A percentile compares a stretch with the other conserved stretches of the same genome.
Conservation (phyloP, 1,284 basidiomycete genomes). For the Fomitopsis palustris region DNA sequence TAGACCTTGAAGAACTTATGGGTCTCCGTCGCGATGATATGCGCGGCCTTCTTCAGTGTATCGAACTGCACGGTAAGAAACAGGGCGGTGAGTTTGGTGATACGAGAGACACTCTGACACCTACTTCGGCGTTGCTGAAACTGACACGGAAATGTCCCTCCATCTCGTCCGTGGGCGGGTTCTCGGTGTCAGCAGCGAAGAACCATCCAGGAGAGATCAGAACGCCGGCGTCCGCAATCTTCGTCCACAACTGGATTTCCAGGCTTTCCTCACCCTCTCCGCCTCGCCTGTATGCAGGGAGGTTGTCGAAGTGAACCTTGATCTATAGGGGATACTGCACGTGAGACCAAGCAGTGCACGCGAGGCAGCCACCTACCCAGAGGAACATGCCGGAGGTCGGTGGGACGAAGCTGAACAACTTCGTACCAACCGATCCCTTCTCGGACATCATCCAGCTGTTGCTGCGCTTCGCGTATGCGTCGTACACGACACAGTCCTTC, state of each 20-base stretch:
- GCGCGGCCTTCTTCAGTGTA: slow-evolving; percentile 26
- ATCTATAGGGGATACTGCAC: slow-evolving; percentile 37
- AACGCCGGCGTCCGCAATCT: slow-evolving; percentile 57
- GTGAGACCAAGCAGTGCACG: background rate
- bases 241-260: slow-evolving; percentile 53
- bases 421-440: slow-evolving; percentile 35
- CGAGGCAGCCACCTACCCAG: slow-evolving; percentile 42
- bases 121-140: slow-evolving; percentile 56
- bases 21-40: slow-evolving; percentile 27
- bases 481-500: slow-evolving; percentile 40
- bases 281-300: slow-evolving; percentile 41
- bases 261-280: slow-evolving; percentile 39
- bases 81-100: background rate
- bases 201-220: slow-evolving; percentile 58
- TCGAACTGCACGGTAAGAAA: slow-evolving; percentile 15
- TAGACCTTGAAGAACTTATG: slow-evolving; percentile 28
- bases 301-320: slow-evolving; percentile 59
- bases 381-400: slow-evolving; percentile 71
- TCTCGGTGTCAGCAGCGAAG: slow-evolving; percentile 44
- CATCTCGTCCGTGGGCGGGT: slow-evolving; percentile 24
- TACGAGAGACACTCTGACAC: slow-evolving; percentile 13
- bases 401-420: slow-evolving; percentile 66
- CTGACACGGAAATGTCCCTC: slow-evolving; percentile 61
- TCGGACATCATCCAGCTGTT: slow-evolving; percentile 28
- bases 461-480: slow-evolving; percentile 36